phyloP scores from a whole-genome alignment of 2,329 filamentous ascomycete species.

The Hymenoscyphus infarciens region DNA sequence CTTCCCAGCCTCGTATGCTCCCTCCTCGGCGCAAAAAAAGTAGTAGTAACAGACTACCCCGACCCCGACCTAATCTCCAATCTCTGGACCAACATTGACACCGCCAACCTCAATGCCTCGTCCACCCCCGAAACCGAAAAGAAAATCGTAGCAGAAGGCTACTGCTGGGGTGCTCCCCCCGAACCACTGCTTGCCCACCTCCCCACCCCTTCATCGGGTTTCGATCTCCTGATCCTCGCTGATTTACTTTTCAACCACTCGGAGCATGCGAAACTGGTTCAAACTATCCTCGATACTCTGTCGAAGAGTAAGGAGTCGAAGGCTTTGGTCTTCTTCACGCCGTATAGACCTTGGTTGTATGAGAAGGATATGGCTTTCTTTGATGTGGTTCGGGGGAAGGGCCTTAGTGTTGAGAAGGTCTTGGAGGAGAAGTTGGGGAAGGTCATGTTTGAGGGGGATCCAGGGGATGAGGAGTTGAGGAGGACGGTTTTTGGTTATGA shows the following conservation, averaged over 20 bases:
- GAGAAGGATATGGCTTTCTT: constrained; percentile 87
- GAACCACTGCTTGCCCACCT: constrained; percentile 57
- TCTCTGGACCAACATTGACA: constrained; percentile 69
- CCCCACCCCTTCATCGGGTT: constrained; percentile 41
- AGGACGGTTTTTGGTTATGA: constrained; percentile 60
- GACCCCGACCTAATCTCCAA: constrained; percentile 80
- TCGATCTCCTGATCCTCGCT: constrained; percentile 81
- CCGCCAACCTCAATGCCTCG: constrained; percentile 11
- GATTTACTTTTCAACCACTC: constrained; percentile 90
- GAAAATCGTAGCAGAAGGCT: constrained; percentile 61
- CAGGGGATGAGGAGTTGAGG: constrained; percentile 75
- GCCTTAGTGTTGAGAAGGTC: constrained; percentile 75
- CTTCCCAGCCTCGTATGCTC: constrained; percentile 77
- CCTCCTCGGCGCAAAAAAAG: constrained; percentile 63
- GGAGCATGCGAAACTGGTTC: constrained; percentile 75
- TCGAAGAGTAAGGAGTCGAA: constrained; percentile 38
- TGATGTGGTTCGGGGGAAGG: constrained; percentile 64
- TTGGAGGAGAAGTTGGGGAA: constrained; percentile 78
- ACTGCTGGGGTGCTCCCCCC: constrained; percentile 75
- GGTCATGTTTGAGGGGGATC: constrained; percentile 86
- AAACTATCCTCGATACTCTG: constrained; percentile 66
- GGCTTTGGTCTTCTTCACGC: constrained; percentile 90
- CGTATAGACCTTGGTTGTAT: constrained; percentile 86
- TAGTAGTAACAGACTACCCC: constrained; percentile 85
- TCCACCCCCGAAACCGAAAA: constrained; percentile 16